Percentiles rank a stretch among this genome's conserved stretches.
Evolutionary conservation across 1,284 basidiomycete species (phyloP).

Genomic region (Puccinia polysora): DNA sequence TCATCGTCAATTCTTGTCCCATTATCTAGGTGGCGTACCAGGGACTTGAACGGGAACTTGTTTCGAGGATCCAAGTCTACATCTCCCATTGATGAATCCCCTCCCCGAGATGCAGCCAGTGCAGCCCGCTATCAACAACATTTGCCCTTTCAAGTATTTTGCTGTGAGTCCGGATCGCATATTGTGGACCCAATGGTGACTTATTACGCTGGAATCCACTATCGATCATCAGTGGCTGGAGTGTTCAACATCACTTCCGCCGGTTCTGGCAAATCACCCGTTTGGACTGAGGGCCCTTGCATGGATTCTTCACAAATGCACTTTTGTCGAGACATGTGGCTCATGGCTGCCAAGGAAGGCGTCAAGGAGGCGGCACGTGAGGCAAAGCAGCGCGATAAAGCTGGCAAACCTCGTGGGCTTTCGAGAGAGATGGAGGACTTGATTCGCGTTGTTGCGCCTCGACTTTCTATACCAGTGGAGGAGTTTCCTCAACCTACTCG

Average conservation of each 20-base stretch:
- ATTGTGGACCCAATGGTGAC: slow-evolving; percentile 87
- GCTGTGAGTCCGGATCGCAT: slow-evolving; percentile 91
- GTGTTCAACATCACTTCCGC: slow-evolving; percentile 63
- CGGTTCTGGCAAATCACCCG: slow-evolving; percentile 57
- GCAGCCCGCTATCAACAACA: slow-evolving; percentile 78
- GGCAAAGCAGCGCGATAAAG: slow-evolving; percentile 45
- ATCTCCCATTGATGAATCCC: slow-evolving; percentile 79
- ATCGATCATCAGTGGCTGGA: slow-evolving; percentile 64
- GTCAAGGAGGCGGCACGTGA: slow-evolving; percentile 55
- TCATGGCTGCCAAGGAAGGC: slow-evolving; percentile 70
- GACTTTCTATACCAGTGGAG: slow-evolving; percentile 35
- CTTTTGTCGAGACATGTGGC: slow-evolving; percentile 92
- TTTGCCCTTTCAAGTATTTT: slow-evolving; percentile 91
- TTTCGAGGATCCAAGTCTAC: slow-evolving; percentile 91
- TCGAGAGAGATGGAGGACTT: slow-evolving; percentile 53
- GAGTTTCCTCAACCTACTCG: background rate
- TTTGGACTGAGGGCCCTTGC: slow-evolving; percentile 69
- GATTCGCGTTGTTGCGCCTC: slow-evolving; percentile 48
- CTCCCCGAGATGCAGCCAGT: slow-evolving; percentile 74
- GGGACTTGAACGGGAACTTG: slow-evolving; percentile 90
- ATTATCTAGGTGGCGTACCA: slow-evolving; percentile 74
- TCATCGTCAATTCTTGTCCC: background rate
- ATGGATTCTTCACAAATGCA: slow-evolving; percentile 89
- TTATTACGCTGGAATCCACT: slow-evolving; percentile 79
- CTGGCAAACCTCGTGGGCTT: slow-evolving; percentile 44